Conservation (phyloP, 768 basidiomycete species). For the Gloeostereum incarnatum region DNA sequence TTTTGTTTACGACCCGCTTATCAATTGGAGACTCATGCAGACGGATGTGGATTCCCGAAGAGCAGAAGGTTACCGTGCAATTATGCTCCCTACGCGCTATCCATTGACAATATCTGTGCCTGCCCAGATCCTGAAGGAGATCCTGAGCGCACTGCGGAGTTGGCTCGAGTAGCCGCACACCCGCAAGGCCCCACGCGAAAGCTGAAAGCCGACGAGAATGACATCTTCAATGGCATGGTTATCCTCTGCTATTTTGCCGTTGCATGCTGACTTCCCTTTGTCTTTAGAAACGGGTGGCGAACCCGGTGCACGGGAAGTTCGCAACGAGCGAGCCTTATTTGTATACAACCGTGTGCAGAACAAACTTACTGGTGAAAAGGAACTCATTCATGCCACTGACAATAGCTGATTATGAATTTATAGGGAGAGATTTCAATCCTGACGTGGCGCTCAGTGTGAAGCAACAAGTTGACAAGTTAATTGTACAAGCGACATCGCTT, state of each 20-base stretch:
- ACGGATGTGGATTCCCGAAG: slow-evolving; percentile 68
- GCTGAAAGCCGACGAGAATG: slow-evolving; percentile 85
- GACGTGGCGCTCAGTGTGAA: slow-evolving; percentile 64
- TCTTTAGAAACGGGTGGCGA: slow-evolving; percentile 35
- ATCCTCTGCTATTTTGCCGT: slow-evolving; percentile 1
- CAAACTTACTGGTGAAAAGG: slow-evolving; percentile 75
- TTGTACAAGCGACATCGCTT: slow-evolving; percentile 85
- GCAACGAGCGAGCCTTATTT: slow-evolving; percentile 82
- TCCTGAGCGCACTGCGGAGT: slow-evolving; percentile 49
- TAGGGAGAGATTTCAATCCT: slow-evolving; percentile 92
- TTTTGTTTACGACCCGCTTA: slow-evolving; percentile 96
- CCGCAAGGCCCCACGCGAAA: slow-evolving; percentile 77
- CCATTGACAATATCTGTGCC: slow-evolving; percentile 5
- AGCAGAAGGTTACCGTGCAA: slow-evolving; percentile 46
- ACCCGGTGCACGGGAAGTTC: slow-evolving; percentile 68
- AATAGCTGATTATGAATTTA: slow-evolving; percentile 1
- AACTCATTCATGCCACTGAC: neutral
- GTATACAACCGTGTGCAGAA: slow-evolving; percentile 94
- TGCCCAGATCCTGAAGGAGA: slow-evolving; percentile 32
- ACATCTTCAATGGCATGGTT: slow-evolving; percentile 78
- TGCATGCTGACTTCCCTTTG: neutral
- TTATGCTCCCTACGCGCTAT: slow-evolving; percentile 4
- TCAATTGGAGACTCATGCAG: slow-evolving; percentile 93
- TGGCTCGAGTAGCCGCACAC: slow-evolving; percentile 59
- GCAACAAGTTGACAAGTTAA: slow-evolving; percentile 87